These are phyloP conservation scores for Apiotrichum domesticum DNA, from an alignment of 1,284 basidiomycete species.

Conservation along the genomic window DNA sequence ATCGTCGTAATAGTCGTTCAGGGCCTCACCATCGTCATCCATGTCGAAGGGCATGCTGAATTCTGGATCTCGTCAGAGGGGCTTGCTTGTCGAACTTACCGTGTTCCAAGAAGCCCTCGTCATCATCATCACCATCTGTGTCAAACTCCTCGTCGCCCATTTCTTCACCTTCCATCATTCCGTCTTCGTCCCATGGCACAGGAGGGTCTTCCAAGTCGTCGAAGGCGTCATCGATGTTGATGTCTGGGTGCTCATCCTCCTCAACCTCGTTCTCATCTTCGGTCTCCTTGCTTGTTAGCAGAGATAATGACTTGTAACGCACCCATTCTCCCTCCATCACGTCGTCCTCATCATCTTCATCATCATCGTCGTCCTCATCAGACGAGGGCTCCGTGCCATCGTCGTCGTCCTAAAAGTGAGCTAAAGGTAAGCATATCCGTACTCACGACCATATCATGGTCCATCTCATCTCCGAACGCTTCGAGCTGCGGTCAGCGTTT, in stretches of 20 bases:
- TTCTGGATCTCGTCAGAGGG: conserved; percentile 4
- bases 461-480: conserved; percentile 29
- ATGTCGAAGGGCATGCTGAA: conserved; percentile 28
- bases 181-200: conserved; percentile 49
- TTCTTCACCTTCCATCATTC: conserved; percentile 43
- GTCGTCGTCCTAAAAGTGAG: conserved; percentile 52
- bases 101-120: conserved; percentile 63
- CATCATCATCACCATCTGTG: conserved; percentile 42
- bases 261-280: conserved; percentile 39
- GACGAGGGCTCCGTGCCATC: conserved; percentile 50
- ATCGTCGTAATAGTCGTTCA: conserved; percentile 23
- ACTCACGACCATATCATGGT: conserved; percentile 26
- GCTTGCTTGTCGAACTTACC: conserved; percentile 44
- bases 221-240: conserved; percentile 18
- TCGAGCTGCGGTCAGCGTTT: conserved; percentile 20
- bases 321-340: conserved; percentile 29
- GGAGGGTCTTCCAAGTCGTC: conserved; percentile 23
- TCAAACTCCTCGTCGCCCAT: conserved; percentile 19
- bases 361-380: conserved; percentile 46
- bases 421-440: neutral
- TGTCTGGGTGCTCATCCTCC: conserved; percentile 21
- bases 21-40: conserved; percentile 49
- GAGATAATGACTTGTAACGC: conserved; percentile 5
- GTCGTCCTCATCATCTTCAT: conserved; percentile 38
- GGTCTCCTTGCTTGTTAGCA: conserved; percentile 14